Conservation (phyloP, 305 asterid species). For the Fraxinus baroniana region DNA sequence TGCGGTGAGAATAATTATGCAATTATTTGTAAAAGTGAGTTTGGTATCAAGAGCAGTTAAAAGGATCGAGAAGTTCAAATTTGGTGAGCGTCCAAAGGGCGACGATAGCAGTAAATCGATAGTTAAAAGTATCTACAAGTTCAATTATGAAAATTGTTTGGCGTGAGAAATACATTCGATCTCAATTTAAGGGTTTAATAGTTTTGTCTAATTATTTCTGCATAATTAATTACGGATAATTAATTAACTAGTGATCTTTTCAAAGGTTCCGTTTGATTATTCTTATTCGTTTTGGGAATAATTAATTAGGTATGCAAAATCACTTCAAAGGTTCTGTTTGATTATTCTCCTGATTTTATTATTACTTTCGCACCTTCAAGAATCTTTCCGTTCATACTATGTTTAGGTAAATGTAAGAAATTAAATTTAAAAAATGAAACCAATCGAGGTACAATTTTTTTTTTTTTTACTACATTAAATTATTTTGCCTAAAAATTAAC, state of each 20-base stretch:
- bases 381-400: slow-evolving; percentile 27
- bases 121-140: no score
- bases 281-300: slow-evolving; percentile 16
- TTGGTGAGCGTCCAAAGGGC: no score
- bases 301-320: background rate
- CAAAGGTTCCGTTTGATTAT: slow-evolving; percentile 39
- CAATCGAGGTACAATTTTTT: background rate
- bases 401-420: background rate
- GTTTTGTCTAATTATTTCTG: no score
- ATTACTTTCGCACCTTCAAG: slow-evolving; percentile 23
- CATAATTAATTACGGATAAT: slow-evolving; percentile 10
- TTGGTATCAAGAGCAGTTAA: background rate
- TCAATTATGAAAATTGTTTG: background rate
- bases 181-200: background rate
- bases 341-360: slow-evolving; percentile 29
- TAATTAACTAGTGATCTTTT: no score
- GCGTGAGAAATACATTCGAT: background rate
- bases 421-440: no score
- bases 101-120: no score
- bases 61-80: no score
- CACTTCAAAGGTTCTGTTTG: slow-evolving; percentile 36
- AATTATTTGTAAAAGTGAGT: background rate
- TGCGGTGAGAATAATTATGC: slow-evolving; percentile 16
- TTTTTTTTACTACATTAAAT: no score
- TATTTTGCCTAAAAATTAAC: background rate